Evolutionary conservation across 2,329 filamentous ascomycete genomes (phyloP), one percentile per base, ranked within the genome.

Genomic region (Magnaporthiopsis poae): DNA sequence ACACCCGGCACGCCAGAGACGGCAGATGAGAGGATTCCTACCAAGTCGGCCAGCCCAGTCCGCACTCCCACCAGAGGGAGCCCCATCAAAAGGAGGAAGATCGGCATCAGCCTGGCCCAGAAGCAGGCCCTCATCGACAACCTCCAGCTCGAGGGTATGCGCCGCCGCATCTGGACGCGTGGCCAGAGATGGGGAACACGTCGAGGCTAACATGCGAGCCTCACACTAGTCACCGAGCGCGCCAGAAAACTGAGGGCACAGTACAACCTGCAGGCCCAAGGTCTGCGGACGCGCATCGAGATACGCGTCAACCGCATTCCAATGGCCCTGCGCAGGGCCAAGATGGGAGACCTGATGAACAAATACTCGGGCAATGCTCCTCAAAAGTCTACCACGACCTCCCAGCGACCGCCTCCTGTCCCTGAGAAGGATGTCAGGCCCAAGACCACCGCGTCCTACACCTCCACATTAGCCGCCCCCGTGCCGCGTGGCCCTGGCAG

Each of bases 281-380:
- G 90, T 69, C 84, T 98, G 59, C 86, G 90, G 68, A 88, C 92
- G 68, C 89, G 94, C 68, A 89, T 99, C 65, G 93, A 97, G 77
- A 90, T 96, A 79, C 90, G 95, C 78, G 85, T 98, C 76, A 96
- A 97, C 75, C 88, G 95, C 66, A 95, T 98, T 65, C 95, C 95
- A 9, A 85, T 87, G 71, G 84, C 88, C 21, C 79, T 96, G 69
- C 88, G 94, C 68, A 90, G 89, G 73, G 83, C 87, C 69, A 96
- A 86, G 67, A 94, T 99, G 83, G 87, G 88, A 66, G 93, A 96
- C 61, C 81, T 98, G 11, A 75, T 93, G 15, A 74, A 77, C 63
- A 86, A 80, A 70, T 80, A 80, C 70, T 67, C 71, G 18, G 68
- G 77, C n/a, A 73, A 71, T 64, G 72, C 71, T 7, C 67, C 70